Evolutionary conservation across 2,329 filamentous ascomycete genomes (phyloP).

Genomic region (Colletotrichum camelliae): DNA sequence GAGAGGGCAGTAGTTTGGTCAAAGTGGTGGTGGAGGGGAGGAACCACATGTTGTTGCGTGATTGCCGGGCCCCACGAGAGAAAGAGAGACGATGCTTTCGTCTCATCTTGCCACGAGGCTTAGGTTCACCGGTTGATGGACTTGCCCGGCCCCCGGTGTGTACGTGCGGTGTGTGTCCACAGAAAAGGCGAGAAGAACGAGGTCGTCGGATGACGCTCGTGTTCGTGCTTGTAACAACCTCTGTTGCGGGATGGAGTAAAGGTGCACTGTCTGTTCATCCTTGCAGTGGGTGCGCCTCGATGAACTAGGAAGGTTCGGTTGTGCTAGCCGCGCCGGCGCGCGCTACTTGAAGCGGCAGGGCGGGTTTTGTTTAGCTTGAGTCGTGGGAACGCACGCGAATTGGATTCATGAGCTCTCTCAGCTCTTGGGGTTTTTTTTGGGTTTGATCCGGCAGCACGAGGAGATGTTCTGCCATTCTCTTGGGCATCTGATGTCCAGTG

Average conservation of each 20-base stretch:
- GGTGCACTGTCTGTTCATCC: background rate
- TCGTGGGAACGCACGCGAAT: background rate
- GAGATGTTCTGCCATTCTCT: background rate
- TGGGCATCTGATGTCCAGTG: background rate
- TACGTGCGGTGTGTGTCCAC: background rate
- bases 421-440: background rate
- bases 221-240: background rate
- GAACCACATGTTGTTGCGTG: background rate
- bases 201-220: background rate
- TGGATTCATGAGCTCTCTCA: background rate
- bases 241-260: background rate
- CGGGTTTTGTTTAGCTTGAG: background rate
- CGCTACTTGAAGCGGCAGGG: background rate
- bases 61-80: background rate
- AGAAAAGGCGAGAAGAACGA: background rate
- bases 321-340: background rate
- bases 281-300: background rate
- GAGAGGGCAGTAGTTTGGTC: background rate
- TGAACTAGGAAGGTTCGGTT: background rate
- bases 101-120: slow-evolving; percentile 13
- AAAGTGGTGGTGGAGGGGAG: background rate
- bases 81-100: background rate
- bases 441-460: background rate
- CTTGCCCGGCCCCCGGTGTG: background rate
- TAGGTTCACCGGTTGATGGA: background rate